Base-by-base conservation (phyloP, 306 rosid genomes). In the Vachellia pachyceras region DNA sequence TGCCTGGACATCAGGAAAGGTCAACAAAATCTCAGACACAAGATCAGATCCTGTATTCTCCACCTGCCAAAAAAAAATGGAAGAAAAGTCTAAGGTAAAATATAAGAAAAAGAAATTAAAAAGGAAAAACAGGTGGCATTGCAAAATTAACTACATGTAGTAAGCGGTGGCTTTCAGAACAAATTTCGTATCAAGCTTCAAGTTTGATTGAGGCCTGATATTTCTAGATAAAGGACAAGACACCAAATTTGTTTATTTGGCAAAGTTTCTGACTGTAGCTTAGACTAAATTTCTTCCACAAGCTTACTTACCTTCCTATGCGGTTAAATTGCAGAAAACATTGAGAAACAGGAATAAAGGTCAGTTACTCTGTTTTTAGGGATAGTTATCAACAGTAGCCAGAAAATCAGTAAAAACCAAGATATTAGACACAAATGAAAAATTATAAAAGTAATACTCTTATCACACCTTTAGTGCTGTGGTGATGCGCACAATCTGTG, bases 401-500 rank as follows among this genome's bases (percentile, higher is more conserved):
- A 77, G 50, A 64, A 82, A 80, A 76, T 18, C 64, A 44, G 45
- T 47, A 50, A 0, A 72, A 79, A 61, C 50, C 3, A 35, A 33
- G 17, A 80, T 37, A 69, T 15, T 12, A 50, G 1, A 10, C n/a
- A 0, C 40, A n/a, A 23, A 65, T 29, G 66, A 50, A 73, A 61
- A 10, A 71, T 10, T 14, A 57, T 36, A 36, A 55, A 52, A 18
- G 58, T 4, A 72, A 69, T 4, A 60, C 52, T 10, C 33, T 6
- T 40, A 18, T 58, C 61, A 82, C 55, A 95, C 99, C 99, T 92
- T 96, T 0, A 96, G 81, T n/a, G 97, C 65, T 72, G 98, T 85
- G 68, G 89, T 71, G 86, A 87, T 63, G 84, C 98, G 98, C 72
- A 84, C 97, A 83, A 89, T 87, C 83, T 96, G 99, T 5, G 99